phyloP scores from a whole-genome alignment of 2,329 filamentous ascomycete genomes.

The Seiridium unicorne region DNA sequence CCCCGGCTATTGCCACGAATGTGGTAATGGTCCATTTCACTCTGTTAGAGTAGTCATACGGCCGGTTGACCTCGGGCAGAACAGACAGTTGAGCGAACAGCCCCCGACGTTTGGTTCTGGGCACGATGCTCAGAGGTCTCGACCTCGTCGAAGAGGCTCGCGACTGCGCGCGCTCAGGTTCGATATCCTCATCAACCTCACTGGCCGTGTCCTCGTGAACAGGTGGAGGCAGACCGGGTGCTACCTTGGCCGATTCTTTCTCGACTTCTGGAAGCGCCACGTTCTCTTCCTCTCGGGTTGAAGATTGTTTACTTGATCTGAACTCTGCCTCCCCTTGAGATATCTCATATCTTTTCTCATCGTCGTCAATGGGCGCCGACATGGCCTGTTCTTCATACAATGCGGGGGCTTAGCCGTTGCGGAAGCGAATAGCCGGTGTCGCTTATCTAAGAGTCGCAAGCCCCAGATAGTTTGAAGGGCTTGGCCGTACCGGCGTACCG shows the following conservation, averaged over 20 bases:
- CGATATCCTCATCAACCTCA: background rate
- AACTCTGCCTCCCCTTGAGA: background rate
- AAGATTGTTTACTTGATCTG: background rate
- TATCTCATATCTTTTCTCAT: background rate
- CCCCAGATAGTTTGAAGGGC: too few relatives aligned
- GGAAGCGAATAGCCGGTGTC: background rate
- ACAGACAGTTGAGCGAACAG: slow-evolving; percentile 63
- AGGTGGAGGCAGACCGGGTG: background rate
- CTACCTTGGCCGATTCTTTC: slow-evolving; percentile 1
- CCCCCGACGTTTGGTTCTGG: slow-evolving; percentile 5
- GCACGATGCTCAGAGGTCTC: slow-evolving; percentile 8
- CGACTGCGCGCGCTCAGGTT: background rate
- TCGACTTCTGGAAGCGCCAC: background rate
- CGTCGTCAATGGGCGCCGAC: background rate
- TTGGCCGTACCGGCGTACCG: too few relatives aligned
- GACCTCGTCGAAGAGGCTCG: slow-evolving; percentile 9
- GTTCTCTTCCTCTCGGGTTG: background rate
- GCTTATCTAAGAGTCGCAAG: background rate
- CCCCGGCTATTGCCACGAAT: slow-evolving; percentile 73
- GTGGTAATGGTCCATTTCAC: slow-evolving; percentile 86
- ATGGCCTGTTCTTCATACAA: background rate
- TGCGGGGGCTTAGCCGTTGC: background rate
- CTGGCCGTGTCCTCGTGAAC: background rate
- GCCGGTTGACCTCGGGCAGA: slow-evolving; percentile 75
- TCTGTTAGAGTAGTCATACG: slow-evolving; percentile 67